phyloP scores from a whole-genome alignment of 2,329 filamentous ascomycete genomes.

The Aspergillaceae sp. region DNA sequence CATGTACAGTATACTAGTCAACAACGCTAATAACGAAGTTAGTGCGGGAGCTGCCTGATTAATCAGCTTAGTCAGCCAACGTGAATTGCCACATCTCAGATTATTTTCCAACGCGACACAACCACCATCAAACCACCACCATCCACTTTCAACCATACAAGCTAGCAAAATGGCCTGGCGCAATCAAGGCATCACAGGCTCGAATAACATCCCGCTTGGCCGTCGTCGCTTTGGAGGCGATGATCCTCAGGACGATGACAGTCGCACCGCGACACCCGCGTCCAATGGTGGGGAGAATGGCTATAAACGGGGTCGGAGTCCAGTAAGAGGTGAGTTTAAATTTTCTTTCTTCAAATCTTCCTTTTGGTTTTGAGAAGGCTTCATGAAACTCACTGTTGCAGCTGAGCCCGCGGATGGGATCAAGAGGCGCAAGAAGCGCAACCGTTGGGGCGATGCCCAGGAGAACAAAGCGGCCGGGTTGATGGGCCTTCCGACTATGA shows the following conservation, averaged over 20 bases:
- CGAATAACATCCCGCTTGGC: conserved; percentile 94
- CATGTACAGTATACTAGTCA: neutral
- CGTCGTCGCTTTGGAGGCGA: conserved; percentile 70
- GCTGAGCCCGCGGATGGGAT: conserved; percentile 60
- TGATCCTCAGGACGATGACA: conserved; percentile 42
- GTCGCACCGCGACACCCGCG: conserved; percentile 37
- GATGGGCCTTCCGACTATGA: conserved; percentile 94
- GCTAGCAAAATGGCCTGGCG: conserved; percentile 51
- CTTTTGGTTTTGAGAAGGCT: too few relatives aligned
- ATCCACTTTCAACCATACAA: too few relatives aligned
- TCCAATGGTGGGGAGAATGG: conserved; percentile 43
- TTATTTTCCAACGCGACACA: neutral
- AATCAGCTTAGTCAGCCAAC: neutral
- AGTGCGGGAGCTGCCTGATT: too few relatives aligned
- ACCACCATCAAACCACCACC: too few relatives aligned
- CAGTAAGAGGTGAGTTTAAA: conserved; percentile 59
- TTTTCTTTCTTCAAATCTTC: neutral
- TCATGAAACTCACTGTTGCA: conserved; percentile 5
- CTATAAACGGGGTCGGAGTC: conserved; percentile 84
- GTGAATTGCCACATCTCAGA: neutral
- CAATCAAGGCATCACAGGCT: conserved; percentile 80
- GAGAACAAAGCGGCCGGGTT: conserved; percentile 98
- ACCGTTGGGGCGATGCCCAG: conserved; percentile 92
- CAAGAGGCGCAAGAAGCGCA: conserved; percentile 92
- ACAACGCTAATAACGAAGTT: neutral